Evolutionary conservation across 306 rosid genomes (phyloP).

Genomic region (Hylodesmum podocarpum): DNA sequence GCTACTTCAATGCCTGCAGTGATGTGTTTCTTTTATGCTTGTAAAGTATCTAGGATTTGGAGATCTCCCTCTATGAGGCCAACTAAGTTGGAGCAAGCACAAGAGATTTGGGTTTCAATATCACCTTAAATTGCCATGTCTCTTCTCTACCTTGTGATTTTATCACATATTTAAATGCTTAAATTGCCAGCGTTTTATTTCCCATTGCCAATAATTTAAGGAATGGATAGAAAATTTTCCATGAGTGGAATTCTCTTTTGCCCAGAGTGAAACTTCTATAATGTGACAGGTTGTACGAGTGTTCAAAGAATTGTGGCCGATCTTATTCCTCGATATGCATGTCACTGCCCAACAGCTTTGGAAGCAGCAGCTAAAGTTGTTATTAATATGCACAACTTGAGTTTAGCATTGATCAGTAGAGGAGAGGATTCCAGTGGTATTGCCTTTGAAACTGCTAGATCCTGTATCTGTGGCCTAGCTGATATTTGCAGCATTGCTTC

Average conservation of each 20-base stretch:
- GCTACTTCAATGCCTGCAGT: slow-evolving; percentile 3
- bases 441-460: slow-evolving; percentile 77
- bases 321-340: slow-evolving; percentile 85
- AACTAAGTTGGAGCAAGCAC: slow-evolving; percentile 1
- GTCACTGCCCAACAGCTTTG: slow-evolving; percentile 82
- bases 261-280: slow-evolving; percentile 25
- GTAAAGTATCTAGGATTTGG: slow-evolving; percentile 14
- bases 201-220: slow-evolving; percentile 15
- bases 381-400: slow-evolving; percentile 73
- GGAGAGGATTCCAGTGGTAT: slow-evolving; percentile 69
- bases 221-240: neutral
- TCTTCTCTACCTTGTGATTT: slow-evolving; percentile 8
- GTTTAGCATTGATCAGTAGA: slow-evolving; percentile 53
- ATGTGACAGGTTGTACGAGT: slow-evolving; percentile 71
- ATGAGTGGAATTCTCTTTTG: slow-evolving; percentile 29
- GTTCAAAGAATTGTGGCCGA: slow-evolving; percentile 86
- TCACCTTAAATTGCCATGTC: neutral
- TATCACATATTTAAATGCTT: neutral
- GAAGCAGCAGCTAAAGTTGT: slow-evolving; percentile 83
- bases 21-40: slow-evolving; percentile 7
- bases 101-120: slow-evolving; percentile 19
- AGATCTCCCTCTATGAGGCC: slow-evolving; percentile 1
- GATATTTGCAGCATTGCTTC: slow-evolving; percentile 72
- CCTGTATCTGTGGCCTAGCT: slow-evolving; percentile 71
- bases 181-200: neutral